Percentiles rank a stretch among this genome's conserved stretches.
These are phyloP conservation scores for Dryadomyces quercivorus DNA, from an alignment of 2,329 filamentous ascomycete species.

Conservation along the genomic window DNA sequence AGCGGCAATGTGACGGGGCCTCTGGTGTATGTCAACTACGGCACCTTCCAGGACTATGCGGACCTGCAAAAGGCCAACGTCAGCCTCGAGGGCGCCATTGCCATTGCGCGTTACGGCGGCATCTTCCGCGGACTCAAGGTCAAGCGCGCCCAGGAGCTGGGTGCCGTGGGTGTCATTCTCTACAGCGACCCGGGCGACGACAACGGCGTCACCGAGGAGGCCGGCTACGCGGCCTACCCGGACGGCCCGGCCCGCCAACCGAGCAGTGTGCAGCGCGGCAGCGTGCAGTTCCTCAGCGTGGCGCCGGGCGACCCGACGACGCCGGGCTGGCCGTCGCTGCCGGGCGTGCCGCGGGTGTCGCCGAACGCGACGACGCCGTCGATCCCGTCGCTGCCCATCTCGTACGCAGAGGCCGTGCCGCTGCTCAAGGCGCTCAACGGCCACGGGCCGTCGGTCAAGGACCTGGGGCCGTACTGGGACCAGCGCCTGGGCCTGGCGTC, in stretches of 20 bases:
- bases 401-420: constrained; percentile 74
- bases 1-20: constrained; percentile 81
- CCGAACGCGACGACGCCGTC: constrained; percentile 59
- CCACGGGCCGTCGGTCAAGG: constrained; percentile 63
- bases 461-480: constrained; percentile 62
- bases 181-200: constrained; percentile 89
- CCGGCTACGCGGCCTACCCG: constrained; percentile 70
- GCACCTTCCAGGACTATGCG: constrained; percentile 74
- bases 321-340: constrained; percentile 85
- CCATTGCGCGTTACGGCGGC: constrained; percentile 71
- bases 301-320: constrained; percentile 72
- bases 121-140: constrained; percentile 87
- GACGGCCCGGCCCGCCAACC: constrained; percentile 78
- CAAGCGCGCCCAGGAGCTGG: constrained; percentile 81
- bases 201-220: constrained; percentile 65
- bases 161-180: constrained; percentile 74
- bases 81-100: constrained; percentile 72
- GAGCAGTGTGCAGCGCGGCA: constrained; percentile 82
- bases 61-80: constrained; percentile 67
- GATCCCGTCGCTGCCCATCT: constrained; percentile 87
- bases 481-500: constrained; percentile 60
- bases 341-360: constrained; percentile 66
- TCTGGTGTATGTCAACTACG: constrained; percentile 86
- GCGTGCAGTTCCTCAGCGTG: constrained; percentile 66
- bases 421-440: constrained; percentile 86